A percentile compares a stretch with the other conserved stretches of the same genome.
Conservation (phyloP, 805 yeast species). For the Wickerhamiella sergipiensis region DNA sequence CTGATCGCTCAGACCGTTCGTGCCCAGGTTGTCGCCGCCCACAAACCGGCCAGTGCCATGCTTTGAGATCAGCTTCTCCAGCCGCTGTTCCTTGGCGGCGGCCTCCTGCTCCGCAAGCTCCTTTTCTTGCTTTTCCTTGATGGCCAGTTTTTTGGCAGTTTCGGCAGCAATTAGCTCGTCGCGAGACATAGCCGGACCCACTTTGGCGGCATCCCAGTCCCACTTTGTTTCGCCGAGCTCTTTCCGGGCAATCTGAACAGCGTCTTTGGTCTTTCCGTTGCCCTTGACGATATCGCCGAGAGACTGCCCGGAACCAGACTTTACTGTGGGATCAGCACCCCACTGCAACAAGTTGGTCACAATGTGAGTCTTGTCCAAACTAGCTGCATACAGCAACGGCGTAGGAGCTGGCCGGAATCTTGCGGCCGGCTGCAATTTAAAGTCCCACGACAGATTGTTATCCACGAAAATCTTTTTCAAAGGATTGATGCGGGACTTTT, state of each 20-base stretch:
- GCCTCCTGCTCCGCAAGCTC: constrained; percentile 11
- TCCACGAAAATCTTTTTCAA: constrained; percentile 44
- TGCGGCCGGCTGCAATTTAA: constrained; percentile 39
- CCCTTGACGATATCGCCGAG: constrained; percentile 54
- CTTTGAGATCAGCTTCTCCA: constrained; percentile 17
- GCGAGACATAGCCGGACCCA: constrained; percentile 38
- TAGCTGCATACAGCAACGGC: constrained; percentile 62
- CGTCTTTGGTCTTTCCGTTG: constrained; percentile 23
- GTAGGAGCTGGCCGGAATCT: constrained; percentile 53
- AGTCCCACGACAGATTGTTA: constrained; percentile 42
- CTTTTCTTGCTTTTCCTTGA: constrained; percentile 13
- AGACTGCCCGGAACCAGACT: constrained; percentile 42
- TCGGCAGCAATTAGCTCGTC: constrained; percentile 23
- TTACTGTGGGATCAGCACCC: constrained; percentile 55
- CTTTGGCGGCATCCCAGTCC: constrained; percentile 57
- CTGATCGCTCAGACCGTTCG: constrained; percentile 48
- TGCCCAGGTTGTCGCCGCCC: constrained; percentile 13
- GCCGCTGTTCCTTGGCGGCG: constrained; percentile 12
- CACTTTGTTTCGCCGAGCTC: constrained; percentile 55
- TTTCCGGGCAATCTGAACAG: constrained; percentile 56
- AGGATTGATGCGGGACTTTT: constrained; percentile 66
- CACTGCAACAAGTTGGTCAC: constrained; percentile 45
- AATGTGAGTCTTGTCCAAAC: constrained; percentile 52
- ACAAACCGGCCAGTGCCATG: constrained; percentile 18
- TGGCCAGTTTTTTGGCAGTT: constrained; percentile 13